These are phyloP conservation scores for Spirogloea muscicola DNA, from an alignment of 139 green algal genomes.

Conservation along the genomic window DNA sequence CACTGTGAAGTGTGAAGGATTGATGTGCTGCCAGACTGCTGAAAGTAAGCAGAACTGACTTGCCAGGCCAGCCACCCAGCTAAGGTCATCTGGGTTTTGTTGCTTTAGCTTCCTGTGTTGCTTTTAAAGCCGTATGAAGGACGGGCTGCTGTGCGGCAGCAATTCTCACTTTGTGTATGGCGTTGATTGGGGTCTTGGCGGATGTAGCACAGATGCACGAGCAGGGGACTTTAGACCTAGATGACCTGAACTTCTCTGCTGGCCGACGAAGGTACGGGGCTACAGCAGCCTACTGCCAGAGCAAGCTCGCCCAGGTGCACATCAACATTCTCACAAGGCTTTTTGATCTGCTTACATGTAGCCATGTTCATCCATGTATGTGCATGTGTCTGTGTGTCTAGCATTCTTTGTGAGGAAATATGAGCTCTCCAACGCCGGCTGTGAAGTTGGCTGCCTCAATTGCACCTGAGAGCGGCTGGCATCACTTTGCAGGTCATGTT, in stretches of 20 bases:
- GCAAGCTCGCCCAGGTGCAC: slow-evolving; percentile 41
- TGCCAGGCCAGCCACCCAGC: too few species aligned
- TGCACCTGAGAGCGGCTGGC: too few species aligned
- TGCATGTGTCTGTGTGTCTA: neutral
- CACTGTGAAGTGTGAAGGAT: neutral
- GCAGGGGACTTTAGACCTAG: slow-evolving; percentile 19
- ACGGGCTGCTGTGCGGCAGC: too few species aligned
- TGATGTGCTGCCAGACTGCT: too few species aligned
- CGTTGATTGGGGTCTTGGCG: too few species aligned
- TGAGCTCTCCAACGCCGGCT: too few species aligned
- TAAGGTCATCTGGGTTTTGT: too few species aligned
- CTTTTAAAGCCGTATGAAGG: too few species aligned
- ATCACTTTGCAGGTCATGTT: slow-evolving; percentile 31
- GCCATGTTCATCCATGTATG: neutral
- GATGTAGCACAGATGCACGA: slow-evolving; percentile 45
- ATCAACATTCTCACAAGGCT: neutral
- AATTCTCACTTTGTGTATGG: too few species aligned
- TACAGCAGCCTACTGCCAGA: slow-evolving; percentile 37
- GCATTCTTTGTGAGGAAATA: slow-evolving; percentile 1
- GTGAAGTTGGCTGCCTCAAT: too few species aligned
- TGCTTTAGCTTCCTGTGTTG: too few species aligned
- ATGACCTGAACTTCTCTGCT: slow-evolving; percentile 30
- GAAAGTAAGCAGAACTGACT: too few species aligned
- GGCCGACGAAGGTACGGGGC: slow-evolving; percentile 1
- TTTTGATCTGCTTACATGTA: neutral